Evolutionary conservation across 2,329 filamentous ascomycete species (phyloP).

Genomic region (Elsinoe necatrix): DNA sequence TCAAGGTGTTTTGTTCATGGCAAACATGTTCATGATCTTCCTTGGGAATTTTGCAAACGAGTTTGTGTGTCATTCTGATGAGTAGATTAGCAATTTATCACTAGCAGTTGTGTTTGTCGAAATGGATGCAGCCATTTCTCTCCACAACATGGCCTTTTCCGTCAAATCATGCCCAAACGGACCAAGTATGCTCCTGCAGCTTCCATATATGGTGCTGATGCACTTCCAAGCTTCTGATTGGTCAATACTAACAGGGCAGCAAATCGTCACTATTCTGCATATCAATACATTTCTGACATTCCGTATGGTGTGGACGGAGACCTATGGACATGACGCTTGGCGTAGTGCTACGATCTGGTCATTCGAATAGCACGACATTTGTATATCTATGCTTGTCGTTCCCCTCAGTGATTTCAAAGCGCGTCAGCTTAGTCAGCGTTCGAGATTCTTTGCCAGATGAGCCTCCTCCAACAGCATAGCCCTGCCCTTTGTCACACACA

Average conservation of each 20-base stretch:
- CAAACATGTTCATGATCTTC: constrained; percentile 1
- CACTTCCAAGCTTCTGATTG: neutral
- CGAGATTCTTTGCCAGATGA: neutral
- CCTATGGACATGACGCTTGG: no score
- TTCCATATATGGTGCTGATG: neutral
- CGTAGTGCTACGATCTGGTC: no score
- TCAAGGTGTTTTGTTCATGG: neutral
- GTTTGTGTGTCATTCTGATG: no score
- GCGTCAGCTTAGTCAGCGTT: constrained; percentile 6
- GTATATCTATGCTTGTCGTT: no score
- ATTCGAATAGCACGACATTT: no score
- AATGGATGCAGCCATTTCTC: neutral
- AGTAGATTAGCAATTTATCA: no score
- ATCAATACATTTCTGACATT: no score
- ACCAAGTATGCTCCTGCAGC: neutral
- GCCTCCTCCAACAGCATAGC: neutral
- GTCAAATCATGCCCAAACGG: neutral
- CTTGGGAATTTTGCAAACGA: no score
- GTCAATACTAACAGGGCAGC: neutral
- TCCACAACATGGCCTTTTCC: neutral
- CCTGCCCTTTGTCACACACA: neutral
- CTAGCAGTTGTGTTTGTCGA: neutral
- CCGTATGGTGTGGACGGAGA: no score
- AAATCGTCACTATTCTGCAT: neutral
- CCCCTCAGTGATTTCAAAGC: neutral